phyloP scores from a whole-genome alignment of 345 rosid species.

The Odontarrhena argentea region DNA sequence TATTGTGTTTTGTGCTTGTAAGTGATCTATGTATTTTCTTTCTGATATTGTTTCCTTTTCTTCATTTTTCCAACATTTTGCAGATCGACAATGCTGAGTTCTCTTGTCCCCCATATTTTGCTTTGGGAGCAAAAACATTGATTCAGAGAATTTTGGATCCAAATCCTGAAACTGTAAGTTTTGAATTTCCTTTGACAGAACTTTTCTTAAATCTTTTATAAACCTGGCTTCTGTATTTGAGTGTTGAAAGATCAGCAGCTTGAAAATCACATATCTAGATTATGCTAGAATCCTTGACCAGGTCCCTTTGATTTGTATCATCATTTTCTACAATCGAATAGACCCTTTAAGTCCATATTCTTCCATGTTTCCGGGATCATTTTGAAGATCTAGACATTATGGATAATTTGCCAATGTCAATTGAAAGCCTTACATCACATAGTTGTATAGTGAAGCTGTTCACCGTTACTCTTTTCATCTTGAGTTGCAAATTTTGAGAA shows the following conservation, averaged over 20 bases:
- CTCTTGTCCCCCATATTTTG: slow-evolving; percentile 87
- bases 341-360: slow-evolving; percentile 9
- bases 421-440: slow-evolving; percentile 6
- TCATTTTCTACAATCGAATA: slow-evolving; percentile 5
- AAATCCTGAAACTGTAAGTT: slow-evolving; percentile 83
- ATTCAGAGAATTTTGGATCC: slow-evolving; percentile 85
- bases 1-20: slow-evolving; percentile 10
- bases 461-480: slow-evolving; percentile 1
- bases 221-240: not conserved
- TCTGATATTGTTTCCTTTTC: slow-evolving; percentile 26
- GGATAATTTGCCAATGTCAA: slow-evolving; percentile 11
- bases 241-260: slow-evolving; percentile 5
- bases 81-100: slow-evolving; percentile 88
- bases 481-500: slow-evolving; percentile 1
- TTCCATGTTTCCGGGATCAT: not conserved
- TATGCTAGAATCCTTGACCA: slow-evolving; percentile 5
- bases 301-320: not conserved
- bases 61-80: slow-evolving; percentile 15
- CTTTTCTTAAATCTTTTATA: not conserved
- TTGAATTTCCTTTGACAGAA: slow-evolving; percentile 1
- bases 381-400: slow-evolving; percentile 2
- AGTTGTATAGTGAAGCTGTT: not conserved
- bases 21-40: not conserved
- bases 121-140: slow-evolving; percentile 81
- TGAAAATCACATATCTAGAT: slow-evolving; percentile 25